Evolutionary conservation across 257 asterid species (phyloP).

Genomic region (Jasminum sambac): DNA sequence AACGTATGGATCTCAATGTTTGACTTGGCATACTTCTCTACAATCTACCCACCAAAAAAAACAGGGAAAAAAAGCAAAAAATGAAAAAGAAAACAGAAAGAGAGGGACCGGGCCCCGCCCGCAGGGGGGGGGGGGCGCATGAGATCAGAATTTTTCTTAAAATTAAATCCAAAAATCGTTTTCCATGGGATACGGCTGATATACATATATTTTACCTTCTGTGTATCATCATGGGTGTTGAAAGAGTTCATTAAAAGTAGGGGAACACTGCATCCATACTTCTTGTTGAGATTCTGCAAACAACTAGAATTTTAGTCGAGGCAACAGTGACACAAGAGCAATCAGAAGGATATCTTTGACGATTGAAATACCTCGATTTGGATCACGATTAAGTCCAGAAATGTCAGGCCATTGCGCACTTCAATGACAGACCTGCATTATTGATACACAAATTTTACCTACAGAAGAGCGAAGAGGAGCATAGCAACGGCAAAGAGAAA

Average conservation of each 20-base stretch:
- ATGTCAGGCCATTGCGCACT: constrained; percentile 96
- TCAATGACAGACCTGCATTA: constrained; percentile 90
- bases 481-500: background rate
- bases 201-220: constrained; percentile 55
- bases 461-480: constrained; percentile 1
- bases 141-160: constrained; percentile 25
- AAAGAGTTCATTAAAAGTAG: constrained; percentile 96
- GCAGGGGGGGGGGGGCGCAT: background rate
- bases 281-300: constrained; percentile 73
- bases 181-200: background rate
- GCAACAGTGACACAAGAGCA: constrained; percentile 19
- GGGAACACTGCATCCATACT: constrained; percentile 92
- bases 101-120: too few species aligned
- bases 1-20: constrained; percentile 86
- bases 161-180: constrained; percentile 7
- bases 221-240: constrained; percentile 97
- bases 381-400: constrained; percentile 91
- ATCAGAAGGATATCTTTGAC: constrained; percentile 8
- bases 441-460: constrained; percentile 23
- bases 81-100: too few species aligned
- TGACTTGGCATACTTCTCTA: constrained; percentile 76
- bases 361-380: constrained; percentile 80
- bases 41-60: too few species aligned
- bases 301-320: constrained; percentile 31
- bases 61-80: constrained; percentile 7